A percentile compares a stretch with the other conserved stretches of the same genome.
Conservation (phyloP, 352 stramenopile genomes). For the Globisporangium megalacanthum region DNA sequence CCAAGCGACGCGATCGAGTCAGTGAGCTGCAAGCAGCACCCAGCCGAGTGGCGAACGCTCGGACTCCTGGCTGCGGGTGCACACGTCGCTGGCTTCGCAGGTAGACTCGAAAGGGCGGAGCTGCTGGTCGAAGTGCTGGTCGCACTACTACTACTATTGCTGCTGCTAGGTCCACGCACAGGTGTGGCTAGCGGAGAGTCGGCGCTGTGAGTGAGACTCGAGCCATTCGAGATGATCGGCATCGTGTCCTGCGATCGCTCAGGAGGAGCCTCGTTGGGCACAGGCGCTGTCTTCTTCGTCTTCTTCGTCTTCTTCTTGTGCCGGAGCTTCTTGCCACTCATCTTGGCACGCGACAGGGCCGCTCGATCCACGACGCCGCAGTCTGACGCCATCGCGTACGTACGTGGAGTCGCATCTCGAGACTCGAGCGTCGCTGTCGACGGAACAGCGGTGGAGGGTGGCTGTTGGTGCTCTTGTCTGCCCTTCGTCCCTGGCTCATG, state of each 20-base stretch:
- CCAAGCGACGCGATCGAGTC: conserved; percentile 7
- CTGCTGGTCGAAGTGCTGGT: not conserved
- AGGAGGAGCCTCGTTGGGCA: not conserved
- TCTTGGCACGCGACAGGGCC: conserved; percentile 20
- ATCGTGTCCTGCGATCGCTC: conserved; percentile 2
- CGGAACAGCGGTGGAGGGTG: not conserved
- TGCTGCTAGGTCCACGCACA: conserved; percentile 2
- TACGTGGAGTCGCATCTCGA: not conserved
- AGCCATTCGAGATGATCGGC: not conserved
- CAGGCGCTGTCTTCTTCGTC: not conserved
- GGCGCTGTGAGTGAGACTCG: not conserved
- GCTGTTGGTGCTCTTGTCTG: conserved; percentile 1
- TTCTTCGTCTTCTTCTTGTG: conserved; percentile 20
- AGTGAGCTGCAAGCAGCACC: conserved; percentile 3
- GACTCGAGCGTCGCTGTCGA: not conserved
- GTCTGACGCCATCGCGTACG: not conserved
- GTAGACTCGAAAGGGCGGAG: not conserved
- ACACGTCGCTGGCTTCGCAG: conserved; percentile 1
- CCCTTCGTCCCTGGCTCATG: conserved; percentile 3
- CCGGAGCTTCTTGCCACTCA: conserved; percentile 30
- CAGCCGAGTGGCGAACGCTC: not conserved
- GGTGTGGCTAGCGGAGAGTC: not conserved
- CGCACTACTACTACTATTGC: conserved; percentile 2
- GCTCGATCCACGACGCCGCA: not conserved
- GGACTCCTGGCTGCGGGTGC: not conserved